Evolutionary conservation across 495 filamentous ascomycete genomes (phyloP), one percentile per base, ranked within the genome.

Genomic region (Trichocladium antarcticum): DNA sequence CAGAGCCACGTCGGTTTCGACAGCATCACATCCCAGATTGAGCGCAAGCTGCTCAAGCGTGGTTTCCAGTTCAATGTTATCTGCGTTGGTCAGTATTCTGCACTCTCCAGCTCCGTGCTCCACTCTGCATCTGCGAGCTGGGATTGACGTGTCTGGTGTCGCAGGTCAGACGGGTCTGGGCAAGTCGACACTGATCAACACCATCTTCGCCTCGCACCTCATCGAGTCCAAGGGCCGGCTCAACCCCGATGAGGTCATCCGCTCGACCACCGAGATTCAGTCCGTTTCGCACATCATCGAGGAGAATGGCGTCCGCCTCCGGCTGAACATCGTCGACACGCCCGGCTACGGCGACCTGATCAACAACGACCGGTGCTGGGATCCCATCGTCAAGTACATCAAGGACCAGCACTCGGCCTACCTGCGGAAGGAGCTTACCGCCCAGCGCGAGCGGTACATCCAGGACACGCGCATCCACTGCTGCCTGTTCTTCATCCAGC

Each of bases 331-430:
- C 39, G 89, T 98, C 55, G 92, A 98, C 65, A 98, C 92, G 35
- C 92, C 92, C 42, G 92, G 92, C 47, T 98, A 97, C 61, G 92
- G 92, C 61, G 92, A 98, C 67, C 87, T 96, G 60, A 92, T 98
- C 67, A 97, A 98, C 81, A 98, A 98, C 72, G 93, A 97, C 64
- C 88, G 94, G 65, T 98, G 92, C 59, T 98, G 92, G 92, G 83
- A 93, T 59, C 90, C 93, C 42, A 99, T 99, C 65, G 89, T 99
- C 73, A 97, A 97, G 74, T 99, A 99, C 72, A 99, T 99, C 78
- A 99, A 99, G 77, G 93, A 99, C 71, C 92, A 99, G 74, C 93
- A 99, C 75, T 93, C 87, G n/a, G 89, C 93, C 58, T 99, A 95
- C 72, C 85, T 99, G 42, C 85, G 93, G 67, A 99, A 99, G 76